A percentile compares a stretch with the other conserved stretches of the same genome.
Evolutionary conservation across 192 early-diverging fungal genomes (phyloP).

Genomic region (Coemansia sp.): DNA sequence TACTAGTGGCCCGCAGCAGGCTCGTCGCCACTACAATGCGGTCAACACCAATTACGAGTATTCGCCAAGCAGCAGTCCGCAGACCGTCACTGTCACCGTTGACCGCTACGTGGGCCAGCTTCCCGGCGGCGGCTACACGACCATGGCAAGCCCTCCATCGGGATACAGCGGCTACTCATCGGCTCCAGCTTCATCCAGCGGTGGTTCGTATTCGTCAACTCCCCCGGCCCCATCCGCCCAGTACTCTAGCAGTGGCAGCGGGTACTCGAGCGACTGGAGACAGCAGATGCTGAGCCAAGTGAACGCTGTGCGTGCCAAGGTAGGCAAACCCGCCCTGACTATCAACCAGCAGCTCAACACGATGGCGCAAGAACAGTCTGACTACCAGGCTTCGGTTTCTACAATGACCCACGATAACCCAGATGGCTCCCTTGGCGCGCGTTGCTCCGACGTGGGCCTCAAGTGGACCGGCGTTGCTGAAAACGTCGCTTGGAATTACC

Average conservation of each 20-base stretch:
- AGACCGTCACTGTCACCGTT: conserved; percentile 22
- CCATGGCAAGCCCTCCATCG: not conserved
- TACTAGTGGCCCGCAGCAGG: conserved; percentile 12
- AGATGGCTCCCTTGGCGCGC: conserved; percentile 22
- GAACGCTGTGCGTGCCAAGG: conserved; percentile 31
- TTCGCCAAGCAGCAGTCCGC: not conserved
- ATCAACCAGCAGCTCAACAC: conserved; percentile 24
- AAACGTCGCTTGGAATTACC: conserved; percentile 37
- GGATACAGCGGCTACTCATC: not conserved
- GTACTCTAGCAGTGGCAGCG: not conserved
- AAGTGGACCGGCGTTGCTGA: conserved; percentile 35
- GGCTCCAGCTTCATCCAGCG: not conserved
- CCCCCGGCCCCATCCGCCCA: not conserved
- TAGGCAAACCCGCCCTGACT: conserved; percentile 23
- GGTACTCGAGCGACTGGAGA: conserved; percentile 18
- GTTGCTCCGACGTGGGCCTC: conserved; percentile 28
- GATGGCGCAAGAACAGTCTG: conserved; percentile 40
- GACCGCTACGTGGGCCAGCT: conserved; percentile 11
- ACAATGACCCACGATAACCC: conserved; percentile 38
- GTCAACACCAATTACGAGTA: conserved; percentile 25
- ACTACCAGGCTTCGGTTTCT: conserved; percentile 24
- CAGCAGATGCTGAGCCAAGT: conserved; percentile 42
- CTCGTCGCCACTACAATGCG: conserved; percentile 35
- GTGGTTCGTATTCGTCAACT: not conserved
- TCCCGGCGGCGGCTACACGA: conserved; percentile 4